These are phyloP conservation scores for Russula emetica DNA, from an alignment of 768 basidiomycete genomes.

Conservation along the genomic window DNA sequence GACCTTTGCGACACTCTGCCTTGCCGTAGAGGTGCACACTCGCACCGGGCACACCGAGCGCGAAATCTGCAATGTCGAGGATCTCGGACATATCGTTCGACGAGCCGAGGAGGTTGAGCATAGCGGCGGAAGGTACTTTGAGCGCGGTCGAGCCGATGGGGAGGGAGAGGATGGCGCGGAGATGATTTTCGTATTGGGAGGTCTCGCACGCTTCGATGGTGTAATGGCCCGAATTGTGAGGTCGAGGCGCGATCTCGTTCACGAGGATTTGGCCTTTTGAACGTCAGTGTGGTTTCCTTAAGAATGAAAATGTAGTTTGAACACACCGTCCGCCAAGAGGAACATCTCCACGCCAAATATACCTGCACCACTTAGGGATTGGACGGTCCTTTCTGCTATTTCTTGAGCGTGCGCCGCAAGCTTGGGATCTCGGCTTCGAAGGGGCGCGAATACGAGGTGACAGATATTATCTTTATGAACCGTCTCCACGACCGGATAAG, in stretches of 20 bases:
- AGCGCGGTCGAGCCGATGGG: conserved; percentile 86
- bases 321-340: conserved; percentile 76
- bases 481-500: conserved; percentile 93
- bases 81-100: conserved; percentile 64
- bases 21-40: conserved; percentile 95
- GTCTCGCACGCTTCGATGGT: conserved; percentile 97
- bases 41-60: conserved; percentile 69
- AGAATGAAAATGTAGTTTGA: neutral
- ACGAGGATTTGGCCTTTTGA: conserved; percentile 70
- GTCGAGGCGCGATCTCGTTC: conserved; percentile 97
- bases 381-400: conserved; percentile 78
- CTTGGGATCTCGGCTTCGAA: conserved; percentile 55
- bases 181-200: conserved; percentile 96
- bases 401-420: conserved; percentile 57
- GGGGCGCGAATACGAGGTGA: conserved; percentile 86
- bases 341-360: conserved; percentile 99
- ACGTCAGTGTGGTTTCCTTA: neutral
- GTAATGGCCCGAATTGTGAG: conserved; percentile 98
- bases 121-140: conserved; percentile 80
- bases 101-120: conserved; percentile 93
- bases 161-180: conserved; percentile 86
- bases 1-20: conserved; percentile 75
- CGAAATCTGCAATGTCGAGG: conserved; percentile 48
- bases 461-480: conserved; percentile 92
- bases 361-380: conserved; percentile 79